These are phyloP conservation scores for Vitis hybrid DNA, from an alignment of 177 flowering plant species.

Conservation along the genomic window DNA sequence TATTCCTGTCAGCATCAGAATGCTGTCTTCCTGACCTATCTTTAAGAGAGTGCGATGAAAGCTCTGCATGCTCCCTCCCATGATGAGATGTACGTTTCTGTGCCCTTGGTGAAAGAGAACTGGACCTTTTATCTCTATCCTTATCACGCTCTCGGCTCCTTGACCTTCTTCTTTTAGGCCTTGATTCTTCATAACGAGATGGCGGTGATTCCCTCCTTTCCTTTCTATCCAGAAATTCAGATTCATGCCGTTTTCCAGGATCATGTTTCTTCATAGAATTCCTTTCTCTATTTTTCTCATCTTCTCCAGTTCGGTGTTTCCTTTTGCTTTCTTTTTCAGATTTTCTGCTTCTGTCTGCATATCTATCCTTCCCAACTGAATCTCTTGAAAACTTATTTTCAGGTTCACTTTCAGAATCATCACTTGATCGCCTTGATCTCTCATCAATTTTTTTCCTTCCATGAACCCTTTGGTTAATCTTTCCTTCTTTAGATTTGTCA, in stretches of 20 bases:
- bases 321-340: slow-evolving; percentile 56
- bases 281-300: slow-evolving; percentile 37
- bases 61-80: slow-evolving; percentile 37
- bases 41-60: slow-evolving; percentile 33
- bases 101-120: slow-evolving; percentile 52
- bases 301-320: slow-evolving; percentile 45
- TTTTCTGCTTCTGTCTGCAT: slow-evolving; percentile 32
- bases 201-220: slow-evolving; percentile 41
- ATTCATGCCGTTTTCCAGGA: slow-evolving; percentile 27
- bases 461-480: slow-evolving; percentile 28
- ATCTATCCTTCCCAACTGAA: slow-evolving; percentile 28
- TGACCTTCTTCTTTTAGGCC: slow-evolving; percentile 66
- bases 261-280: slow-evolving; percentile 36
- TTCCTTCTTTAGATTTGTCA: slow-evolving; percentile 24
- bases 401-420: slow-evolving; percentile 28
- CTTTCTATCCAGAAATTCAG: slow-evolving; percentile 42
- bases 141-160: slow-evolving; percentile 64
- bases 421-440: slow-evolving; percentile 12
- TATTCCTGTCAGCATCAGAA: slow-evolving; percentile 50
- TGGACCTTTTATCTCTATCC: slow-evolving; percentile 51
- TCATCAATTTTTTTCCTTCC: slow-evolving; percentile 31
- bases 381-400: slow-evolving; percentile 36
- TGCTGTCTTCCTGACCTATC: slow-evolving; percentile 46
- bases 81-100: slow-evolving; percentile 38
- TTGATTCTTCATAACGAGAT: slow-evolving; percentile 46